Evolutionary conservation across 495 filamentous ascomycete species (phyloP).

Genomic region (Podospora anserina): DNA sequence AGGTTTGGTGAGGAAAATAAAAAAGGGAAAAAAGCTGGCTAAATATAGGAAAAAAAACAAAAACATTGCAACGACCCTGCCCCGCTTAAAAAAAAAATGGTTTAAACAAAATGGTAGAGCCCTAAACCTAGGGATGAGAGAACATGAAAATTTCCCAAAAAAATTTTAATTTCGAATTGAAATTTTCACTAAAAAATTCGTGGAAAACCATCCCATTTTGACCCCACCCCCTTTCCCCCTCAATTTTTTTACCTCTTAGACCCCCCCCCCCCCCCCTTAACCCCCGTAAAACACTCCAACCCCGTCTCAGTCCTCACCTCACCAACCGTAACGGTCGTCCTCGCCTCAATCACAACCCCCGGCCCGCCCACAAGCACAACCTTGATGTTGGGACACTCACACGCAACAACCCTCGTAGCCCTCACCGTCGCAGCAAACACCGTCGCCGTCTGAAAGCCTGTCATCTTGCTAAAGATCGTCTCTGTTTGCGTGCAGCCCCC

Average conservation of each 20-base stretch:
- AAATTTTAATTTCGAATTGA: too few species aligned
- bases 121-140: too few species aligned
- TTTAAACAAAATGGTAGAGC: too few species aligned
- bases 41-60: too few species aligned
- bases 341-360: slow-evolving; percentile 7
- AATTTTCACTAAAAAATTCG: not conserved
- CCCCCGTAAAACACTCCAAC: not conserved
- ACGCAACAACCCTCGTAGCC: slow-evolving; percentile 7
- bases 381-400: slow-evolving; percentile 15
- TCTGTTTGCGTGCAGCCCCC: slow-evolving; percentile 20
- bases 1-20: too few species aligned
- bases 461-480: slow-evolving; percentile 8
- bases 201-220: not conserved
- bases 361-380: slow-evolving; percentile 9
- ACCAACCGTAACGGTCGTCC: slow-evolving; percentile 3
- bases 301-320: slow-evolving; percentile 10
- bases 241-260: not conserved
- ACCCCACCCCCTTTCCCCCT: not conserved
- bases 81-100: too few species aligned
- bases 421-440: slow-evolving; percentile 13
- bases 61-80: too few species aligned
- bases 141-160: too few species aligned
- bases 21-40: too few species aligned
- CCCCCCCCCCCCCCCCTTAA: not conserved
- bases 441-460: slow-evolving; percentile 7